phyloP scores from a whole-genome alignment of 192 early-diverging fungal genomes.

The Linnemannia exigua region DNA sequence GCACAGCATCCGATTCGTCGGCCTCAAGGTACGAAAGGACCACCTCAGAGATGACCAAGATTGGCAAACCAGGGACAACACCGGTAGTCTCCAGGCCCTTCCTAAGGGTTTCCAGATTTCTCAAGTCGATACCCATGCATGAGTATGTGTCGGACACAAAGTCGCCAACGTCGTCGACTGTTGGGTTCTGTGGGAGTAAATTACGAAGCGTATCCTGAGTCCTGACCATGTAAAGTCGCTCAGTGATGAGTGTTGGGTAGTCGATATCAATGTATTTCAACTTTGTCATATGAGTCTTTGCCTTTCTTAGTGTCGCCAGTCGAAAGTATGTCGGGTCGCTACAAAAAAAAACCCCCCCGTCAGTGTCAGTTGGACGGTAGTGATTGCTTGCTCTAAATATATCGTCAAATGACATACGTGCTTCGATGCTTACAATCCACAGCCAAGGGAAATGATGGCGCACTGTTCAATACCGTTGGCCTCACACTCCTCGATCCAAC shows the following conservation, averaged over 20 bases:
- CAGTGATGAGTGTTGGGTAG: conserved; percentile 40
- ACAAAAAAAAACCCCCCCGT: neutral
- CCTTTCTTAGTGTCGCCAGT: conserved; percentile 20
- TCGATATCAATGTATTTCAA: conserved; percentile 51
- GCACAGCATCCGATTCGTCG: conserved; percentile 39
- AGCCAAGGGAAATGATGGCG: conserved; percentile 41
- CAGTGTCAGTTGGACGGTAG: too few species aligned
- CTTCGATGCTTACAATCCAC: conserved; percentile 44
- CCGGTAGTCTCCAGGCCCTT: conserved; percentile 22
- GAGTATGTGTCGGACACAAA: conserved; percentile 48
- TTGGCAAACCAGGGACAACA: conserved; percentile 16
- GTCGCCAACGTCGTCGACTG: conserved; percentile 31
- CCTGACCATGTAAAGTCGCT: conserved; percentile 51
- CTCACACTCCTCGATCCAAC: conserved; percentile 47
- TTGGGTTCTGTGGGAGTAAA: conserved; percentile 37
- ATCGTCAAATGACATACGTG: neutral
- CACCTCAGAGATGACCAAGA: conserved; percentile 48
- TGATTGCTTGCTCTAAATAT: neutral
- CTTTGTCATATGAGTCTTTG: conserved; percentile 22
- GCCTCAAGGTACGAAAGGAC: conserved; percentile 47
- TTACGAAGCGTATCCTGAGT: conserved; percentile 20
- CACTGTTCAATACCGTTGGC: conserved; percentile 22
- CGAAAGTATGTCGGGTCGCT: conserved; percentile 52
- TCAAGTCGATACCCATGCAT: conserved; percentile 44
- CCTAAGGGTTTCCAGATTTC: conserved; percentile 24